Evolutionary conservation across 2,329 filamentous ascomycete genomes (phyloP).

Genomic region (Colletotrichum tropicale): DNA sequence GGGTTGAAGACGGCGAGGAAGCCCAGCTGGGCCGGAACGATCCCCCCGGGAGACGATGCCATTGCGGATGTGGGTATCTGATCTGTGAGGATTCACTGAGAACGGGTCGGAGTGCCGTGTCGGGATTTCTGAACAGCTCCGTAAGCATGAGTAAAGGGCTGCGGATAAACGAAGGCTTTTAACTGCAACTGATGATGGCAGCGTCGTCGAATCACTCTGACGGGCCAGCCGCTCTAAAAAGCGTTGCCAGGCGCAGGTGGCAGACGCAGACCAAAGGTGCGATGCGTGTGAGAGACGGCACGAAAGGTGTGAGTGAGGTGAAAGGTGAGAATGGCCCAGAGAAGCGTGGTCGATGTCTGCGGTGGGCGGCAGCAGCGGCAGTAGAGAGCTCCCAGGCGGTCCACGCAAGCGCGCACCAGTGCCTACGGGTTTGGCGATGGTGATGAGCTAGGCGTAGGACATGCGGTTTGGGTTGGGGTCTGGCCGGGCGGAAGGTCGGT

Average conservation of each 20-base stretch:
- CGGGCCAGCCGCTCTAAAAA: background rate
- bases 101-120: background rate
- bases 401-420: constrained; percentile 3
- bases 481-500: background rate
- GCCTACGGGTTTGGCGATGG: background rate
- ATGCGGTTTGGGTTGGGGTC: background rate
- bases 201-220: background rate
- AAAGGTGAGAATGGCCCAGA: background rate
- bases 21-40: constrained; percentile 82
- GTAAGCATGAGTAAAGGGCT: background rate
- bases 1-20: constrained; percentile 97
- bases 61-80: background rate
- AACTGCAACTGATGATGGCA: background rate
- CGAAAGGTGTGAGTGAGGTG: background rate
- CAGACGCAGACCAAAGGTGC: background rate
- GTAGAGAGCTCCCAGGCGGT: background rate
- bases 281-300: background rate
- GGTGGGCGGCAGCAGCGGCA: background rate
- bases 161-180: background rate
- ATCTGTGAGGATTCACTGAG: background rate
- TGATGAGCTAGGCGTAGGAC: background rate
- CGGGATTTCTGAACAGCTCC: background rate
- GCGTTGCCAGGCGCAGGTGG: background rate
- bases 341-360: background rate
- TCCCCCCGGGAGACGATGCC: constrained; percentile 22